These are phyloP conservation scores for Salvia hispanica DNA, from an alignment of 257 asterid genomes.

Conservation along the genomic window DNA sequence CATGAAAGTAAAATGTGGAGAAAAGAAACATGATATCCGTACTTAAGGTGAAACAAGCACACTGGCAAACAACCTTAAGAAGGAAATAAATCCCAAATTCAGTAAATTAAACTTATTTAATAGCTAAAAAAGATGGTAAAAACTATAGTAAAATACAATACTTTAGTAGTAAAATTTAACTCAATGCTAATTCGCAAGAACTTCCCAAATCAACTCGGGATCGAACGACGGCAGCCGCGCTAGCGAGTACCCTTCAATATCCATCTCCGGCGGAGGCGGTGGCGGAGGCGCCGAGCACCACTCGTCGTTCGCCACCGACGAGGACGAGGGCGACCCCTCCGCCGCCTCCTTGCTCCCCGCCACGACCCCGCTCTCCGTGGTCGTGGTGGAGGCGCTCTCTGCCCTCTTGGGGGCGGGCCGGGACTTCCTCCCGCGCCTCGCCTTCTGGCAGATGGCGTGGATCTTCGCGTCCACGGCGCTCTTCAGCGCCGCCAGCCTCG, in stretches of 20 bases:
- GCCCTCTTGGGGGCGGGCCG: constrained; percentile 21
- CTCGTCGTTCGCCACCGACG: constrained; percentile 37
- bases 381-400: constrained; percentile 10
- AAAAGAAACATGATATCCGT: no score
- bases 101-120: not conserved
- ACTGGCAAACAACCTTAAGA: constrained; percentile 11
- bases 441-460: constrained; percentile 79
- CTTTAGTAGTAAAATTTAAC: no score
- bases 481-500: constrained; percentile 56
- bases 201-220: constrained; percentile 92
- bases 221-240: constrained; percentile 89
- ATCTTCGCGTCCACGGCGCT: constrained; percentile 86
- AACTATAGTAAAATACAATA: no score
- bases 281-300: constrained; percentile 43
- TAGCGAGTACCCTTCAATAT: constrained; percentile 53
- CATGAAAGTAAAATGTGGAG: no score
- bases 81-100: not conserved
- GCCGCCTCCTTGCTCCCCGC: constrained; percentile 37
- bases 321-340: constrained; percentile 22
- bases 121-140: no score
- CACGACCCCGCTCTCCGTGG: constrained; percentile 26
- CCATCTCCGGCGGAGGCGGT: constrained; percentile 44
- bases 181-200: constrained; percentile 61
- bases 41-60: constrained; percentile 6
- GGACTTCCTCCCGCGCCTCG: constrained; percentile 55